Base-by-base conservation (phyloP, 345 rosid genomes). In the Acer saccharum region DNA sequence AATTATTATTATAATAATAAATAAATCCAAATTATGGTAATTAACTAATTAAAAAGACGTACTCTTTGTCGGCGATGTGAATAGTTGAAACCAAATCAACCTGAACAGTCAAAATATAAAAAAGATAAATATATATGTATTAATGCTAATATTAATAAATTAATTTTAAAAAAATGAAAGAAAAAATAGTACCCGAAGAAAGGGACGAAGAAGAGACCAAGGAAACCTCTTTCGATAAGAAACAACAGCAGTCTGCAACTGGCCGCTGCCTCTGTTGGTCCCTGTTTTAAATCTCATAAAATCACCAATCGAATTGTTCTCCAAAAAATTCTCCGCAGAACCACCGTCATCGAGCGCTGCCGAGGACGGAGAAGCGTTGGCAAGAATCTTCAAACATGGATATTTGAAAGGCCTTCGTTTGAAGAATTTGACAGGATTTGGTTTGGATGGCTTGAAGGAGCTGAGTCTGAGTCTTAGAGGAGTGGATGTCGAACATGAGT, bases 21-120 rank as follows among this genome's bases (percentile, higher is more conserved):
- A 27, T 1, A 41, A 35, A 63, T 55, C 44, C 14, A 72, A 74
- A n/a, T 29, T 27, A 18, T 39, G 60, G 10, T 57, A 29, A 57
- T 39, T 11, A 52, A 50, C 55, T 14, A 25, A 69, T 23, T n/a
- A 27, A 23, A 27, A 3, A 68, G 48, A 69, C 92, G 69, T 89
- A 93, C 97, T 90, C 94, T 89, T 90, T 89, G 82, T 96, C 98
- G 2, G 94, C 99, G 68, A 94, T 91, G 81, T 96, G 99, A 84
- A 96, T 90, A 1, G 98, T 88, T 25, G 98, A 96, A 57, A 94
- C 94, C 88, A 94, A 92, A 91, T 96, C 97, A 77, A 93, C 95
- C 99, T 96, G 81, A 83, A 80, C 72, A 57, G n/a, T 58, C 17
- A 46, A 58, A 27, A 21, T 25, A 52, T 12, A 46, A 55, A 7